These are phyloP conservation scores for Aspergillus panamensis DNA, from an alignment of 495 filamentous ascomycete genomes.

Conservation along the genomic window DNA sequence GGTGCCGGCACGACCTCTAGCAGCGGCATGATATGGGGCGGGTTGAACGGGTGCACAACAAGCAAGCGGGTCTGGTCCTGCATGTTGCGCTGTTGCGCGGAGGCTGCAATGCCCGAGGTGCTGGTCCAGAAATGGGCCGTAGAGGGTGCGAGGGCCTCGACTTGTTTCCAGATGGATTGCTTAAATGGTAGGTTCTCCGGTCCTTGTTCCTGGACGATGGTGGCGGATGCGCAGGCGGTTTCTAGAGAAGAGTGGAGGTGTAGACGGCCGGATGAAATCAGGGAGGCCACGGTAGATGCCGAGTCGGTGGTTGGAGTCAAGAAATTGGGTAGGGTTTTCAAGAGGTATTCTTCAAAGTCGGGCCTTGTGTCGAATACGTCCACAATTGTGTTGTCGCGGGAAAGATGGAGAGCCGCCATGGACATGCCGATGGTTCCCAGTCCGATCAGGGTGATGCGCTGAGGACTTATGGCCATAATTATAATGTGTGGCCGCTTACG, in stretches of 20 bases:
- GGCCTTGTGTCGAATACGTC: slow-evolving; percentile 53
- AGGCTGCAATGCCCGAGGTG: slow-evolving; percentile 55
- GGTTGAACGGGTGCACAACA: slow-evolving; percentile 61
- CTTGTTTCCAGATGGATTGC: slow-evolving; percentile 46
- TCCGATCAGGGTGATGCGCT: slow-evolving; percentile 51
- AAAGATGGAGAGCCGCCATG: slow-evolving; percentile 54
- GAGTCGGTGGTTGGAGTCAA: slow-evolving; percentile 10
- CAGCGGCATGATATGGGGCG: slow-evolving; percentile 60
- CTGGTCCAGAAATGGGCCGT: slow-evolving; percentile 53
- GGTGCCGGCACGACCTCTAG: slow-evolving; percentile 56
- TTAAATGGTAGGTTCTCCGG: slow-evolving; percentile 53
- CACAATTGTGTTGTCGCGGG: slow-evolving; percentile 37
- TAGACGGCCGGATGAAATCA: slow-evolving; percentile 32
- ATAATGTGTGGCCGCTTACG: too few relatives aligned
- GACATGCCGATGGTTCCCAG: slow-evolving; percentile 60
- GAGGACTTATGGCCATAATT: slow-evolving; percentile 24
- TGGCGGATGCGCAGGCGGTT: slow-evolving; percentile 41
- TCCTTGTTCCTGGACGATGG: slow-evolving; percentile 57
- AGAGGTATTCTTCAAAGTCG: slow-evolving; percentile 46
- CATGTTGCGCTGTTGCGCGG: slow-evolving; percentile 38
- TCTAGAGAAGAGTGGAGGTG: slow-evolving; percentile 34
- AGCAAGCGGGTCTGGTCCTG: slow-evolving; percentile 45
- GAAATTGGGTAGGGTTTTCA: slow-evolving; percentile 34
- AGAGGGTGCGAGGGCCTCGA: slow-evolving; percentile 36
- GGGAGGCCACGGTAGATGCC: slow-evolving; percentile 12